Conservation (phyloP, 2,329 filamentous ascomycete species). For the Trichoderma sp. region DNA sequence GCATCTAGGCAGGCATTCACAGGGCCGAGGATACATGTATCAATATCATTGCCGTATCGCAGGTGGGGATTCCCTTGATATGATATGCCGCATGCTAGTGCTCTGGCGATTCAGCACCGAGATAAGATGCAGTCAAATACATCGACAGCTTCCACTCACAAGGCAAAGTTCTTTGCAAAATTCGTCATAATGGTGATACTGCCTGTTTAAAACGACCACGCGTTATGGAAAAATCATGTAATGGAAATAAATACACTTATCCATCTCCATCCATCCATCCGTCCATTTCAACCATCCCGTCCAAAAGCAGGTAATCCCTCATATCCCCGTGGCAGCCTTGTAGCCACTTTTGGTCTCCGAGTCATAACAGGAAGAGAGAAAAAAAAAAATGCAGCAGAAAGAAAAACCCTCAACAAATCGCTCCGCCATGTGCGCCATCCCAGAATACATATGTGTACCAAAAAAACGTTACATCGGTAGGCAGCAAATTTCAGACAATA, state of each 20-base stretch:
- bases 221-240: not conserved
- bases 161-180: not conserved
- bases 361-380: not conserved
- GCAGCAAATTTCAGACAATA: not conserved
- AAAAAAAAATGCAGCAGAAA: not conserved
- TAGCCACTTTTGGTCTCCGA: slow-evolving; percentile 5
- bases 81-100: not conserved
- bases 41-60: not conserved
- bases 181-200: not conserved
- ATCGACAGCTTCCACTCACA: not conserved
- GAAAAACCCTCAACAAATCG: slow-evolving; percentile 2
- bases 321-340: slow-evolving; percentile 16
- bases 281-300: not conserved
- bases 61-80: not conserved
- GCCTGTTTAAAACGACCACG: not conserved
- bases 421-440: slow-evolving; percentile 15
- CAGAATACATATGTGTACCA: not conserved
- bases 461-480: slow-evolving; percentile 10
- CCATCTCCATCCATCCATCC: slow-evolving; percentile 4
- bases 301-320: slow-evolving; percentile 10
- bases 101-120: not conserved
- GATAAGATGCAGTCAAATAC: not conserved
- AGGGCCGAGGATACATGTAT: no score
- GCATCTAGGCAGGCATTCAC: no score
- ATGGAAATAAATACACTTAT: not conserved